These are phyloP conservation scores for Diaporthe batatas DNA, from an alignment of 2,329 filamentous ascomycete species.

Conservation along the genomic window DNA sequence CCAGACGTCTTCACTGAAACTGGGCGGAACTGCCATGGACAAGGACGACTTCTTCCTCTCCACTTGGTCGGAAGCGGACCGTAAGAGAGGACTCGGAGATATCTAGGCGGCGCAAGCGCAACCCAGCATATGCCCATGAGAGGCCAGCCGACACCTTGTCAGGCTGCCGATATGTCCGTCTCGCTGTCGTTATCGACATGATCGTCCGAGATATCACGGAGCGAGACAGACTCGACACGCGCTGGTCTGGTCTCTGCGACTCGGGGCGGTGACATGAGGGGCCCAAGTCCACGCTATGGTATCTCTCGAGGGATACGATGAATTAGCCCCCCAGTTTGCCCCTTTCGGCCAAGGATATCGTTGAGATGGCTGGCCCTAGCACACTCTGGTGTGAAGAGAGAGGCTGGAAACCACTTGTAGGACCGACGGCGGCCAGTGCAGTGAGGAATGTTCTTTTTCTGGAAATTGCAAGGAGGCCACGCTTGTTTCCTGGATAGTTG, in stretches of 20 bases:
- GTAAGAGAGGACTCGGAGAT: background rate
- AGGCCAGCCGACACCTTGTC: background rate
- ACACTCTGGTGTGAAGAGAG: background rate
- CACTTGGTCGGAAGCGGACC: background rate
- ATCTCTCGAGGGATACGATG: conserved; percentile 1
- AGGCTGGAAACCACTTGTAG: background rate
- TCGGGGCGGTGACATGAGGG: conserved; percentile 1
- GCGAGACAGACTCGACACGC: conserved; percentile 24
- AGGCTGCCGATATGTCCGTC: background rate
- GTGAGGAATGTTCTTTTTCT: background rate
- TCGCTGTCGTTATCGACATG: background rate
- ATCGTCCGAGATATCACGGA: conserved; percentile 8
- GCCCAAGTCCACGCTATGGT: conserved; percentile 15
- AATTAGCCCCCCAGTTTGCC: conserved; percentile 10
- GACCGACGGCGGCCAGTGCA: too few species aligned
- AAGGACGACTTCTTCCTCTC: background rate
- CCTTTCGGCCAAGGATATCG: background rate
- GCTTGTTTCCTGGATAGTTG: background rate
- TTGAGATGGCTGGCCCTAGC: background rate
- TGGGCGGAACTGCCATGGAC: background rate
- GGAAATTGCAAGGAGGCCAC: background rate
- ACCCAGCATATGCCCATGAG: background rate
- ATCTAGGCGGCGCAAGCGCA: background rate
- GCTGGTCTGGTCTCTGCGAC: conserved; percentile 15
- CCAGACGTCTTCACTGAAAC: background rate